A percentile compares a stretch with the other conserved stretches of the same genome.
Evolutionary conservation across 177 flowering plant genomes (phyloP).

Genomic region (Vitis hybrid): DNA sequence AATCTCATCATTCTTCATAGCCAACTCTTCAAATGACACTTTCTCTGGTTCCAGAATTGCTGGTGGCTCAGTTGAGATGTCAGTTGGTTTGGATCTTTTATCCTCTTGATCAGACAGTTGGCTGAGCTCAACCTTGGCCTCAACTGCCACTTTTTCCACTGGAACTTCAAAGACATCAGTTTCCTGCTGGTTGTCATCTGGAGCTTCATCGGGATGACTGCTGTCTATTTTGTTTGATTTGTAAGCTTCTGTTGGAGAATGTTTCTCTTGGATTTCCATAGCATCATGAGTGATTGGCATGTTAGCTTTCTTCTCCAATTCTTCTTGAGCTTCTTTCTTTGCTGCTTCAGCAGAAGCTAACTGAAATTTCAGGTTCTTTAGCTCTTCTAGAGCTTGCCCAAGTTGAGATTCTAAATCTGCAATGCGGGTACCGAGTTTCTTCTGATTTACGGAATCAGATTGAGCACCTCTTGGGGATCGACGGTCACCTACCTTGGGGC

Average conservation of each 20-base stretch:
- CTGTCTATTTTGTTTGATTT: slow-evolving; percentile 17
- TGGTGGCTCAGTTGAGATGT: slow-evolving; percentile 22
- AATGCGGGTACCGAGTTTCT: slow-evolving; percentile 66
- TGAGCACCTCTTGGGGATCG: slow-evolving; percentile 67
- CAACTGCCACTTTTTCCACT: slow-evolving; percentile 22
- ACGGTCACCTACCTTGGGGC: slow-evolving; percentile 72
- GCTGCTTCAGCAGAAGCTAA: slow-evolving; percentile 73
- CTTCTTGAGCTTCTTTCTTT: slow-evolving; percentile 66
- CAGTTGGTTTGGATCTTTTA: slow-evolving; percentile 21
- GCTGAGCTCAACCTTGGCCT: slow-evolving; percentile 22
- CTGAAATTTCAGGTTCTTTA: slow-evolving; percentile 59
- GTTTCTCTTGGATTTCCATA: slow-evolving; percentile 6
- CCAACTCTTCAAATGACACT: slow-evolving; percentile 26
- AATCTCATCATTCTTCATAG: slow-evolving; percentile 49
- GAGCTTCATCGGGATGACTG: slow-evolving; percentile 20
- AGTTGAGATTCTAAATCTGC: slow-evolving; percentile 67
- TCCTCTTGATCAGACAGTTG: slow-evolving; percentile 25
- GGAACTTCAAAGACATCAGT: slow-evolving; percentile 87
- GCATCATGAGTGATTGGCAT: slow-evolving; percentile 17
- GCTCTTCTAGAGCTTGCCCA: slow-evolving; percentile 65
- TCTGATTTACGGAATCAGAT: slow-evolving; percentile 50
- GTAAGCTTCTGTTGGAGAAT: slow-evolving; percentile 25
- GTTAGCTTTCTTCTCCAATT: slow-evolving; percentile 48
- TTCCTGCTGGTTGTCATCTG: slow-evolving; percentile 40
- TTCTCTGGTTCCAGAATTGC: slow-evolving; percentile 27